These are phyloP conservation scores for Vitis amurensis DNA, from an alignment of 164 flowering plant species.

Conservation along the genomic window DNA sequence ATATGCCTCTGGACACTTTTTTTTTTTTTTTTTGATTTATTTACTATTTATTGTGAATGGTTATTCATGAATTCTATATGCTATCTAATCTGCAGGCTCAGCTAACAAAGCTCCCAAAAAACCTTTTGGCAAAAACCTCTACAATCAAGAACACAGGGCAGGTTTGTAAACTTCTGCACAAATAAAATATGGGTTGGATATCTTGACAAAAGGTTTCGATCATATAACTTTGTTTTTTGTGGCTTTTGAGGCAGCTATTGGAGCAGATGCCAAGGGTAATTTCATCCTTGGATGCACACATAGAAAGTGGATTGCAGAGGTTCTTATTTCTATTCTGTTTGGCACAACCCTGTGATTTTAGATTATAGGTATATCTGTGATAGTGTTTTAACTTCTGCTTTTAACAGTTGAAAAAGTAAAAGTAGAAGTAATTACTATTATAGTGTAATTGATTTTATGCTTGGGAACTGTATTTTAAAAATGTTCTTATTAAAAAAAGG, in stretches of 20 bases:
- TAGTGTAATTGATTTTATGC: too few species aligned
- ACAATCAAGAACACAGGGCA: constrained; percentile 74
- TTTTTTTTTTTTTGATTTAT: too few species aligned
- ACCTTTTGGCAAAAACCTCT: constrained; percentile 66
- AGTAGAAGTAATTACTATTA: too few species aligned
- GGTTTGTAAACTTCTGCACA: constrained; percentile 34
- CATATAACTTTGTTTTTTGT: background rate
- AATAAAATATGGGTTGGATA: background rate
- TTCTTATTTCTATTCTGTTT: constrained; percentile 7
- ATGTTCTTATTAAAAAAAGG: too few species aligned
- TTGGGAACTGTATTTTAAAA: too few species aligned
- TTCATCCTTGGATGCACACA: constrained; percentile 78
- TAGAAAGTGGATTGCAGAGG: constrained; percentile 81
- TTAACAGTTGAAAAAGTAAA: too few species aligned
- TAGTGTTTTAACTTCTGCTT: too few species aligned
- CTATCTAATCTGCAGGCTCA: constrained; percentile 48
- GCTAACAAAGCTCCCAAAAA: constrained; percentile 72
- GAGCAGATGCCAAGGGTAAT: constrained; percentile 81
- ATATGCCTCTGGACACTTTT: too few species aligned
- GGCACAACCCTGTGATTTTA: background rate
- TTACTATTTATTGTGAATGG: too few species aligned
- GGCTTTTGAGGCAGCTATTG: constrained; percentile 50
- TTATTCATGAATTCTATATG: background rate
- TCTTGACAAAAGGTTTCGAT: background rate
- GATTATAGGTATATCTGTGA: background rate